phyloP scores from a whole-genome alignment of 2,329 filamentous ascomycete species.

The Arthrobotrys sphaeroides region DNA sequence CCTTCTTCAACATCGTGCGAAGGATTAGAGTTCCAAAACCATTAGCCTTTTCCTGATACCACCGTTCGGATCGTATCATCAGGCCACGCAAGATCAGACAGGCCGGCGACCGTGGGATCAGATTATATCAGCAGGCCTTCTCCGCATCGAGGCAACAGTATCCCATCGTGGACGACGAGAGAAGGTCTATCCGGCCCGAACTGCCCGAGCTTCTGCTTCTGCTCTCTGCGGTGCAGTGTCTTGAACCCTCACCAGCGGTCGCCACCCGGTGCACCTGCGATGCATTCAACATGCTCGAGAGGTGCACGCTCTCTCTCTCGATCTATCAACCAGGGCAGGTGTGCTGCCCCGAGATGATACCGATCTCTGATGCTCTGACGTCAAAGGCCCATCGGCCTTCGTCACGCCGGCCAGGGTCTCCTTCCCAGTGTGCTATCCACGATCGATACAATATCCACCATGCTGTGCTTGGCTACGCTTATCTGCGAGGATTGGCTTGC shows the following conservation, averaged over 20 bases:
- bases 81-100: constrained; percentile 15
- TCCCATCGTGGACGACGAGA: neutral
- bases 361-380: constrained; percentile 21
- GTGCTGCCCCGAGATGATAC: neutral
- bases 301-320: no score
- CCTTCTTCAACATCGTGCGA: neutral
- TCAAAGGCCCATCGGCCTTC: constrained; percentile 44
- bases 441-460: no score
- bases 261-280: neutral
- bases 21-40: neutral
- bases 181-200: neutral
- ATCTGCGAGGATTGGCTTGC: neutral
- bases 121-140: neutral
- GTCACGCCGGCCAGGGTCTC: constrained; percentile 37
- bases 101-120: neutral
- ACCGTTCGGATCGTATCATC: constrained; percentile 2
- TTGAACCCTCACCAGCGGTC: neutral
- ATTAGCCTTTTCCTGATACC: neutral
- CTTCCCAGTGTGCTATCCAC: neutral
- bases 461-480: constrained; percentile 21
- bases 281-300: neutral
- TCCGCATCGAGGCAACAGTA: neutral
- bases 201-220: neutral
- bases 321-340: no score
- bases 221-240: neutral